Evolutionary conservation across 2,329 filamentous ascomycete species (phyloP).

Genomic region (Thermothelomyces thermophilus): DNA sequence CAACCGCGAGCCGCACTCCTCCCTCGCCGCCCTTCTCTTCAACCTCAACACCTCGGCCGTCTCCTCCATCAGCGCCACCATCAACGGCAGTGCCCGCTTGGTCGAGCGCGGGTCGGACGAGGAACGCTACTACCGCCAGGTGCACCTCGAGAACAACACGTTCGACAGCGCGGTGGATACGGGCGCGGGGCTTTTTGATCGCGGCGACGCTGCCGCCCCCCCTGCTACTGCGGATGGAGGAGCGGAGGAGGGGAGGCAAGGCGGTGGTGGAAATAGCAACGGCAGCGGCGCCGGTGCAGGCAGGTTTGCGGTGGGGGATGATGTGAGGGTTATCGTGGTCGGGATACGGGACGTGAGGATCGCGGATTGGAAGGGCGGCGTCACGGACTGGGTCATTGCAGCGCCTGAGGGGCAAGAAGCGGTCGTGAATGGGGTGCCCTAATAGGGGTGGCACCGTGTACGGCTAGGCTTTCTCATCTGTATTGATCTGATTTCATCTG

Average conservation of each 20-base stretch:
- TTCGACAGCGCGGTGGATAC: slow-evolving; percentile 54
- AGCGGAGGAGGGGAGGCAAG: slow-evolving; percentile 50
- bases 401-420: slow-evolving; percentile 13
- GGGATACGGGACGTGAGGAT: slow-evolving; percentile 78
- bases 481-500: no score
- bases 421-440: slow-evolving; percentile 35
- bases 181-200: slow-evolving; percentile 28
- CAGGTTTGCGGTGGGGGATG: slow-evolving; percentile 71
- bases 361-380: slow-evolving; percentile 91
- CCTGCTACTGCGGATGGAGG: slow-evolving; percentile 34
- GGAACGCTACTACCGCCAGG: slow-evolving; percentile 74
- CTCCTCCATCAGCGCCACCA: slow-evolving; percentile 83
- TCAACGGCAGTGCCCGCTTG: slow-evolving; percentile 78
- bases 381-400: slow-evolving; percentile 64
- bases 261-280: slow-evolving; percentile 22
- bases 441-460: not conserved
- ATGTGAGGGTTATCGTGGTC: slow-evolving; percentile 83
- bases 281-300: slow-evolving; percentile 21
- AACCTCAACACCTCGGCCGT: slow-evolving; percentile 88
- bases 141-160: slow-evolving; percentile 88
- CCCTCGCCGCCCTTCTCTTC: slow-evolving; percentile 73
- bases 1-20: slow-evolving; percentile 50
- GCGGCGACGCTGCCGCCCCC: slow-evolving; percentile 31
- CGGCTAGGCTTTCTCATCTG: no score
- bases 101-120: slow-evolving; percentile 68